These are phyloP conservation scores for Hypoxylon cercidicola DNA, from an alignment of 495 filamentous ascomycete species.

Conservation along the genomic window DNA sequence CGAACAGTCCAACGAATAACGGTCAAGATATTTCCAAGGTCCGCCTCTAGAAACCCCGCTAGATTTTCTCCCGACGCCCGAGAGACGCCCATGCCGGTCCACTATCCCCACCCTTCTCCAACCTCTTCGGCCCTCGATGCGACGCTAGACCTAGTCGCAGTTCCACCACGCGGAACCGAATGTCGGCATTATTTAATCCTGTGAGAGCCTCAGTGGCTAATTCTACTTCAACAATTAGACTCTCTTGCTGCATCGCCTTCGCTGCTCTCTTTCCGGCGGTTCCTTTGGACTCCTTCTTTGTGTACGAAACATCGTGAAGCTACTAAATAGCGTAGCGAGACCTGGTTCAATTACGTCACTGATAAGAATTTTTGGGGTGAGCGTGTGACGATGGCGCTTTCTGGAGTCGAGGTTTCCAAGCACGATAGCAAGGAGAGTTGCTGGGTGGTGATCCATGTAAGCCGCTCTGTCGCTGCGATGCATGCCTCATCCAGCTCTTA, in stretches of 20 bases:
- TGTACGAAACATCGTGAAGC: slow-evolving; percentile 7
- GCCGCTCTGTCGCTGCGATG: slow-evolving; percentile 6
- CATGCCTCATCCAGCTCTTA: neutral
- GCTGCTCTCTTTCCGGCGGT: neutral
- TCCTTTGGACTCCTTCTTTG: slow-evolving; percentile 7
- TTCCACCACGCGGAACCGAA: slow-evolving; percentile 21
- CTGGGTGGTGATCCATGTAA: slow-evolving; percentile 81
- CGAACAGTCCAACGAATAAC: slow-evolving; percentile 38
- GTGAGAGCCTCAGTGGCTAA: slow-evolving; percentile 30
- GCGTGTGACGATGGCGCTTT: slow-evolving; percentile 53
- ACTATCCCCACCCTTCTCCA: slow-evolving; percentile 41
- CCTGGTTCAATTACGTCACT: slow-evolving; percentile 18
- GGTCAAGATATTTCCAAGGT: slow-evolving; percentile 38
- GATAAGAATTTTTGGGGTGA: neutral
- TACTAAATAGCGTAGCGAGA: neutral
- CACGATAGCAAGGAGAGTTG: slow-evolving; percentile 76
- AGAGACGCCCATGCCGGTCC: slow-evolving; percentile 20
- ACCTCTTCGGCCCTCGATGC: slow-evolving; percentile 19
- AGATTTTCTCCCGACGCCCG: slow-evolving; percentile 43
- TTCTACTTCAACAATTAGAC: slow-evolving; percentile 22
- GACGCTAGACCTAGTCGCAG: slow-evolving; percentile 30
- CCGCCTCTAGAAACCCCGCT: slow-evolving; percentile 21
- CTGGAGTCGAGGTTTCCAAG: slow-evolving; percentile 71
- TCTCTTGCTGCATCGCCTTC: slow-evolving; percentile 3
- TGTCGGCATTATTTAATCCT: slow-evolving; percentile 37